Evolutionary conservation across 306 rosid species (phyloP).

Genomic region (Cyclanthera cordifolia): DNA sequence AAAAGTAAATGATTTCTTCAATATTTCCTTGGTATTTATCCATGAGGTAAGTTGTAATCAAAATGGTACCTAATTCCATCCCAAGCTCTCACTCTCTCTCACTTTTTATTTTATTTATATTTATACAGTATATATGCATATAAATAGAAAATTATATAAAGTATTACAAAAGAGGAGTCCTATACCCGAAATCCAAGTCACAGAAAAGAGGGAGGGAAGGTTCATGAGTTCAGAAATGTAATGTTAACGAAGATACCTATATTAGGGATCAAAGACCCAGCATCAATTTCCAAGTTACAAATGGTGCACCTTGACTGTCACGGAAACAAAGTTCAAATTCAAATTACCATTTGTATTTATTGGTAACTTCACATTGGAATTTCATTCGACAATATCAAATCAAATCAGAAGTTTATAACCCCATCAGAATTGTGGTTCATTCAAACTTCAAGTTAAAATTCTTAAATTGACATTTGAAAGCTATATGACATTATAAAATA

Average conservation of each 20-base stretch:
- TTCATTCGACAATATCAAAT: slow-evolving; percentile 19
- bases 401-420: slow-evolving; percentile 7
- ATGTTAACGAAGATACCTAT: slow-evolving; percentile 40
- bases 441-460: neutral
- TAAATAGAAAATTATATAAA: neutral
- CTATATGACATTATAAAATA: neutral
- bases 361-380: slow-evolving; percentile 22
- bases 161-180: neutral
- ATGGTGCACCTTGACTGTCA: slow-evolving; percentile 83
- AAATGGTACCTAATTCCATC: neutral
- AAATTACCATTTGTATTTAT: slow-evolving; percentile 35
- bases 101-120: neutral
- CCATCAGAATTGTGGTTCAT: slow-evolving; percentile 9
- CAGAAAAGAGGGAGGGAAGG: neutral
- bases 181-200: neutral
- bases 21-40: neutral
- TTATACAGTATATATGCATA: neutral
- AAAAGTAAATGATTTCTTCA: neutral
- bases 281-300: slow-evolving; percentile 71
- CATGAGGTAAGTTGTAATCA: neutral
- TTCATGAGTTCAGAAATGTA: slow-evolving; percentile 4
- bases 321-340: slow-evolving; percentile 36
- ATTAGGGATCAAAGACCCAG: slow-evolving; percentile 67
- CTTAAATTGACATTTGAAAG: slow-evolving; percentile 3
- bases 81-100: neutral